Evolutionary conservation across 768 basidiomycete species (phyloP).

Genomic region (Leccinum imitatum): DNA sequence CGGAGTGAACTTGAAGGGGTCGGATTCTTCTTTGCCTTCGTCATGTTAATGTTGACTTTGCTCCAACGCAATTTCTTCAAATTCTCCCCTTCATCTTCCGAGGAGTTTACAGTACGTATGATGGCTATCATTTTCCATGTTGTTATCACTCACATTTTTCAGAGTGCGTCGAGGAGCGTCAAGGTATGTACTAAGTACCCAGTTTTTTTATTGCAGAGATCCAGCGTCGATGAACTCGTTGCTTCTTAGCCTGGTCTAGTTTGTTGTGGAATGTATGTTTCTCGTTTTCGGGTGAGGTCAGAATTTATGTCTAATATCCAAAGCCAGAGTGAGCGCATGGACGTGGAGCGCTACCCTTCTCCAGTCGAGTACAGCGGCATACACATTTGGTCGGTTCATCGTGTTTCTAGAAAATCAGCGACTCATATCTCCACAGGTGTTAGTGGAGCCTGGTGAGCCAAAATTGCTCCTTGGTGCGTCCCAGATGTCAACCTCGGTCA

Average conservation of each 20-base stretch:
- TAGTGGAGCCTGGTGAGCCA: constrained; percentile 46
- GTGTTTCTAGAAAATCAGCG: background rate
- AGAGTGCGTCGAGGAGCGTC: constrained; percentile 47
- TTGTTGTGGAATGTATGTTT: constrained; percentile 46
- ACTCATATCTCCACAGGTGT: constrained; percentile 31
- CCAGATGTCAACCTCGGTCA: background rate
- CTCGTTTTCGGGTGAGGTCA: background rate
- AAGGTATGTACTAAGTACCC: constrained; percentile 31
- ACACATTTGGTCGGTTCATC: constrained; percentile 39
- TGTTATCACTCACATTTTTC: background rate
- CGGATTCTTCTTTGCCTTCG: constrained; percentile 49
- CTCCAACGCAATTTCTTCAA: constrained; percentile 48
- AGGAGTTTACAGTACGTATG: constrained; percentile 45
- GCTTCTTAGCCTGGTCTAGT: constrained; percentile 45
- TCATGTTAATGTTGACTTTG: constrained; percentile 46
- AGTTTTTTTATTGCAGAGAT: background rate
- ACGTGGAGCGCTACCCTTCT: constrained; percentile 58
- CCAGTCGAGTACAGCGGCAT: constrained; percentile 53
- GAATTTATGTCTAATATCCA: background rate
- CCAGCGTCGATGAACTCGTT: background rate
- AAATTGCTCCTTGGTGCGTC: background rate
- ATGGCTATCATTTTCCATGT: background rate
- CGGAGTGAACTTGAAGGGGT: constrained; percentile 34
- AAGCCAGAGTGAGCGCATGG: constrained; percentile 48
- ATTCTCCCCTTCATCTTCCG: constrained; percentile 46